phyloP scores from a whole-genome alignment of 2,329 filamentous ascomycete species.

The Hawksworthiomyces lignivorus region DNA sequence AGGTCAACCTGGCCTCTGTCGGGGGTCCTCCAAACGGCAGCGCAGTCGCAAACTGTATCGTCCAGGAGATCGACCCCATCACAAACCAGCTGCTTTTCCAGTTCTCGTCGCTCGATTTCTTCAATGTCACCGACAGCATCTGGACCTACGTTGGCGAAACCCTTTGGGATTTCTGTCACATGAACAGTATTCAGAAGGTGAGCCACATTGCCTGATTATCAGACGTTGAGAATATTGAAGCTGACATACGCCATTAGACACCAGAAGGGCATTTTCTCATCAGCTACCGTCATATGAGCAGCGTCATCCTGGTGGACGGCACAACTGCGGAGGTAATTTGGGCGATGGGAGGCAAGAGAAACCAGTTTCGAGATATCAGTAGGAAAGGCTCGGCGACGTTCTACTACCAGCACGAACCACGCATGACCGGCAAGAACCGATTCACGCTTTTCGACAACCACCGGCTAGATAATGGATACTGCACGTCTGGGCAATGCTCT shows the following conservation, averaged over 20 bases:
- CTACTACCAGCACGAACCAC: slow-evolving; percentile 41
- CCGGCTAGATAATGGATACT: slow-evolving; percentile 16
- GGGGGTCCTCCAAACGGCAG: neutral
- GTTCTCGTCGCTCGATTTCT: slow-evolving; percentile 32
- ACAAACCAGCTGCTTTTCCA: slow-evolving; percentile 41
- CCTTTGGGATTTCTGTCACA: slow-evolving; percentile 48
- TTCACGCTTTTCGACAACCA: slow-evolving; percentile 43
- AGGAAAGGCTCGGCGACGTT: slow-evolving; percentile 29
- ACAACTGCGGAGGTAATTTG: slow-evolving; percentile 41
- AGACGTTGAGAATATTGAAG: no score
- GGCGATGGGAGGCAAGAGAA: slow-evolving; percentile 43
- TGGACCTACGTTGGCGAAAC: slow-evolving; percentile 17
- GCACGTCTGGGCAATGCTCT: slow-evolving; percentile 7
- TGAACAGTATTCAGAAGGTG: slow-evolving; percentile 51
- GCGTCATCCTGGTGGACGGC: slow-evolving; percentile 36
- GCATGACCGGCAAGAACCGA: slow-evolving; percentile 22
- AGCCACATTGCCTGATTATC: no score
- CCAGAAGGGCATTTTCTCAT: slow-evolving; percentile 43
- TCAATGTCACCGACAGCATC: slow-evolving; percentile 14
- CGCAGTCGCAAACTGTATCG: slow-evolving; percentile 24
- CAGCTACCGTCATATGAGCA: slow-evolving; percentile 41
- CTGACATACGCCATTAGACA: no score
- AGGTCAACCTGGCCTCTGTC: neutral
- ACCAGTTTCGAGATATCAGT: slow-evolving; percentile 31
- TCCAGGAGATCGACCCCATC: slow-evolving; percentile 40